Percentiles rank a stretch among this genome's conserved stretches.
phyloP scores from a whole-genome alignment of 1,284 basidiomycete species.

The Athelia psychrophila region DNA sequence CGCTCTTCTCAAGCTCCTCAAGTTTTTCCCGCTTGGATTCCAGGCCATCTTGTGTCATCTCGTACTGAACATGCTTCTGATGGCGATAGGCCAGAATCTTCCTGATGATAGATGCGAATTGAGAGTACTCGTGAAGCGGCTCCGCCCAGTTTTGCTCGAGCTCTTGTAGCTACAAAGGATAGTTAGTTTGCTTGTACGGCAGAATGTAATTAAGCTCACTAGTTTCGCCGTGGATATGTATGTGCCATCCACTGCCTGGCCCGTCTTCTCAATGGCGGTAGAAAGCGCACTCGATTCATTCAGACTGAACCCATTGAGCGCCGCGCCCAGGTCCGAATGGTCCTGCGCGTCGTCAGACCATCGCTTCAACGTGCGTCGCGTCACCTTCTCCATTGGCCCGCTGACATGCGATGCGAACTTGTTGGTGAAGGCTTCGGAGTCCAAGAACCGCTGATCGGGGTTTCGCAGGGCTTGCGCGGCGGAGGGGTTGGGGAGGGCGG shows the following conservation, averaged over 20 bases:
- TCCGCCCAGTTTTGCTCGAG: conserved; percentile 94
- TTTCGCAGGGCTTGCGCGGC: conserved; percentile 81
- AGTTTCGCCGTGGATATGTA: conserved; percentile 91
- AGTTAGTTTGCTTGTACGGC: not conserved
- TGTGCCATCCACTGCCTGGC: conserved; percentile 93
- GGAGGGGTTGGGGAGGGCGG: conserved; percentile 85
- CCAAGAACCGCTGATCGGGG: conserved; percentile 92
- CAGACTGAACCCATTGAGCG: conserved; percentile 94
- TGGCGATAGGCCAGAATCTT: conserved; percentile 93
- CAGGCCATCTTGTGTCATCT: conserved; percentile 91
- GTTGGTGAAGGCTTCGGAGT: conserved; percentile 95
- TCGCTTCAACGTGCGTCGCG: conserved; percentile 85
- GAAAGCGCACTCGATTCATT: conserved; percentile 77
- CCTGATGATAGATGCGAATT: conserved; percentile 95
- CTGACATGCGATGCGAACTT: conserved; percentile 93
- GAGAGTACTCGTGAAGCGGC: conserved; percentile 93
- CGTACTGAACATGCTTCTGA: conserved; percentile 97
- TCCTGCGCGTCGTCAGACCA: conserved; percentile 94
- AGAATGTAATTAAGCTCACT: conserved; percentile 43
- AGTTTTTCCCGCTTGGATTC: conserved; percentile 87
- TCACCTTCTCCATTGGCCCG: conserved; percentile 95
- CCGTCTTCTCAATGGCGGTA: conserved; percentile 85
- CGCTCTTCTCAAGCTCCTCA: conserved; percentile 90
- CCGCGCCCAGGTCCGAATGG: conserved; percentile 92
- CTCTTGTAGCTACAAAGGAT: conserved; percentile 69